Evolutionary conservation across 768 basidiomycete species (phyloP).

Genomic region (Tricholoma bakamatsutake): DNA sequence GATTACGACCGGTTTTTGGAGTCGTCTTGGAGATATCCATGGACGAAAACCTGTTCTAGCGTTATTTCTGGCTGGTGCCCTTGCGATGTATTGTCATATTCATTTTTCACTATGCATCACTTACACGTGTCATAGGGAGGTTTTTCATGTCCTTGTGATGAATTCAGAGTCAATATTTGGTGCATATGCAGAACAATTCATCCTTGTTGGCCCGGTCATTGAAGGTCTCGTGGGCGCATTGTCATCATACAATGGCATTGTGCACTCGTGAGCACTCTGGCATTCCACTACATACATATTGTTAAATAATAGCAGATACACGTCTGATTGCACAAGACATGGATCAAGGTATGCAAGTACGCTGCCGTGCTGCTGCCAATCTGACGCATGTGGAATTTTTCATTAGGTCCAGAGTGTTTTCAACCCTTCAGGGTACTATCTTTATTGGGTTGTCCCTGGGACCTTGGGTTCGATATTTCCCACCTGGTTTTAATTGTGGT

Average conservation of each 20-base stretch:
- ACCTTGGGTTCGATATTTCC: constrained; percentile 53
- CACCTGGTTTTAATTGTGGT: neutral
- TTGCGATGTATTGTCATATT: constrained; percentile 55
- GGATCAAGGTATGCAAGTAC: constrained; percentile 34
- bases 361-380: neutral
- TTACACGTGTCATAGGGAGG: constrained; percentile 47
- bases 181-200: constrained; percentile 59
- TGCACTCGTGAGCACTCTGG: constrained; percentile 58
- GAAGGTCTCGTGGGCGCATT: constrained; percentile 78
- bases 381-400: neutral
- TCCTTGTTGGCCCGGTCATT: constrained; percentile 70
- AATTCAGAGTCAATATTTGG: constrained; percentile 41
- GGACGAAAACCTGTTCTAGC: constrained; percentile 76
- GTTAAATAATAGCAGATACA: constrained; percentile 34
- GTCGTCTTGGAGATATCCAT: constrained; percentile 65
- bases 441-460: constrained; percentile 76
- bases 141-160: constrained; percentile 75
- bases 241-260: constrained; percentile 56
- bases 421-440: constrained; percentile 66
- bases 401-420: constrained; percentile 47
- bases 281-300: constrained; percentile 28
- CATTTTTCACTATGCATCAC: neutral
- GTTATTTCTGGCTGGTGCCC: constrained; percentile 59
- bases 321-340: constrained; percentile 46
- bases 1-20: constrained; percentile 85